These are phyloP conservation scores for Cryptococcus sp. DNA, from an alignment of 1,284 basidiomycete species.

Conservation along the genomic window DNA sequence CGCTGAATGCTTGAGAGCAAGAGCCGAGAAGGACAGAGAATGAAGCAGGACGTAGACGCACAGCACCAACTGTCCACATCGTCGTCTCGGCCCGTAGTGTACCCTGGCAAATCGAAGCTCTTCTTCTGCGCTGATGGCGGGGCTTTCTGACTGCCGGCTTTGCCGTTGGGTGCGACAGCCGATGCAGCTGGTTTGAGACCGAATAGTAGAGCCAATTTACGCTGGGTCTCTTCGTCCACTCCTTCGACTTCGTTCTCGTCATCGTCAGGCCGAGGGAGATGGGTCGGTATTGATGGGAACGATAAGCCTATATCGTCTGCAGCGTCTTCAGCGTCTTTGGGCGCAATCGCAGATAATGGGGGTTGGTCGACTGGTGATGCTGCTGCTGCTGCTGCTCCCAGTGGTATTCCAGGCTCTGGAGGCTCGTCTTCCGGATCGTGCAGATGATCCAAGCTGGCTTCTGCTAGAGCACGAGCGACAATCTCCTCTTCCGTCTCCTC, in stretches of 20 bases:
- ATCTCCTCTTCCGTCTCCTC: slow-evolving; percentile 41
- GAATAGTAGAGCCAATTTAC: slow-evolving; percentile 30
- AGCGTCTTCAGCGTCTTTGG: background rate
- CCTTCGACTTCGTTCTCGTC: slow-evolving; percentile 19
- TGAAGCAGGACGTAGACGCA: slow-evolving; percentile 19
- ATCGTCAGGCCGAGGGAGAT: slow-evolving; percentile 17
- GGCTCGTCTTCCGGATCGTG: slow-evolving; percentile 2
- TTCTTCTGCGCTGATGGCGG: slow-evolving; percentile 11
- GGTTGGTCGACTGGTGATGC: background rate
- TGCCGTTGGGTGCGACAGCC: slow-evolving; percentile 6
- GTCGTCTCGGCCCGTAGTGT: slow-evolving; percentile 36
- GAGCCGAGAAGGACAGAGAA: background rate
- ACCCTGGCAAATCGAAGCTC: slow-evolving; percentile 40
- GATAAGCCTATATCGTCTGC: slow-evolving; percentile 7
- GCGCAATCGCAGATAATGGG: too few relatives aligned
- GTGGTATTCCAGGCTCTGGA: background rate
- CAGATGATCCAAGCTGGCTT: slow-evolving; percentile 27
- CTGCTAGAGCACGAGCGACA: slow-evolving; percentile 33
- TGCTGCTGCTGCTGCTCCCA: background rate
- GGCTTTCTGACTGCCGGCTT: slow-evolving; percentile 2
- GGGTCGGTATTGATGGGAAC: slow-evolving; percentile 30
- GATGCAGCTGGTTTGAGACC: slow-evolving; percentile 30
- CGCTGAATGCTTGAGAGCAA: slow-evolving; percentile 1
- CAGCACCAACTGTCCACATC: slow-evolving; percentile 51
- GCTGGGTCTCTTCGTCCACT: slow-evolving; percentile 21